Evolutionary conservation across 2,329 filamentous ascomycete species (phyloP), one percentile per base, ranked within the genome.

Genomic region (Aspergillus neoniger): DNA sequence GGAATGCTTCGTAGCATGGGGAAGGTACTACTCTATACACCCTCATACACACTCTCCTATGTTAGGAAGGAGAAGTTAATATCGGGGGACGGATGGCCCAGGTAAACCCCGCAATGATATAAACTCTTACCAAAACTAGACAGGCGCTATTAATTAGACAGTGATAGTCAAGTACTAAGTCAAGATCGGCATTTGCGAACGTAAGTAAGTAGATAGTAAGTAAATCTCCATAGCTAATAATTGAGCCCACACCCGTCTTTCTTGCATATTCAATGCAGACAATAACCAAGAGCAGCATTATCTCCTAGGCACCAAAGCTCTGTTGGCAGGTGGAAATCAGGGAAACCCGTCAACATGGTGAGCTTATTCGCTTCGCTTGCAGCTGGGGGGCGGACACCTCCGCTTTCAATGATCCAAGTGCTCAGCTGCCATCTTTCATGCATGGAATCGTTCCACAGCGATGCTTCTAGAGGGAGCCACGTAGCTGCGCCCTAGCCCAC

Each of bases 341-440:
- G 21, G n/a, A 36, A 49, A 49, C 19, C 51, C 25, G 52, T 47
- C 55, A 57, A 53, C 59, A 43, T 17, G 39, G 44, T 30, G 54
- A 57, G 60, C 54, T 60, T 55, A 62, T 62, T 44, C 57, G 14
- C 38, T 28, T 55, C 52, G 44, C 54, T 54, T 54, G 57, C 52
- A 39, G 47, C 49, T 49, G 52, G 17, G 57, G 55, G 52, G 61
- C 53, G 54, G 57, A 10, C 57, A 52, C 52, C 58, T 50, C 55
- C 49, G 47, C 44, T 32, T 50, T 53, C 48, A n/a, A 61, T 48
- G 55, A 60, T 59, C 58, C 28, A 55, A 32, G 44, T 65, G 66
- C 62, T 67, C 66, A 68, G 65, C 66, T 66, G 65, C 62, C 63
- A 64, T 63, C 62, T 62, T 64, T 57, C 63, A 58, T 66, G 65